Evolutionary conservation across 2,329 filamentous ascomycete species (phyloP).

Genomic region (Hypocrella siamensis): DNA sequence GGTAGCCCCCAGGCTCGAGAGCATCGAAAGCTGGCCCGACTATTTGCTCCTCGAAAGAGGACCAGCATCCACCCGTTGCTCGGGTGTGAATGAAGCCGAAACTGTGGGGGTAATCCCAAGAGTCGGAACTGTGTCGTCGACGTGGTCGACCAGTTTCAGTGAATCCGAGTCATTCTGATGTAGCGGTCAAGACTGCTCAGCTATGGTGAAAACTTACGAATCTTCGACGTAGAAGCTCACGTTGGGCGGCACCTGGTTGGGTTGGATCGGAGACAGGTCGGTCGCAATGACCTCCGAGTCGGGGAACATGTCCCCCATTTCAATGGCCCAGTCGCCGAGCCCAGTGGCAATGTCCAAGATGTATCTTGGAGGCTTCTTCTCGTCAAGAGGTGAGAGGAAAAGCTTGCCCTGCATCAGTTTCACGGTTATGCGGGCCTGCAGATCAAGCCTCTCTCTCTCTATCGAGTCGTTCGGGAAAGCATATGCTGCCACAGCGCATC

Average conservation of each 20-base stretch:
- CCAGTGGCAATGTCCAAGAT: slow-evolving; percentile 30
- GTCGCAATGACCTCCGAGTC: slow-evolving; percentile 42
- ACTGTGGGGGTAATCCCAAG: slow-evolving; percentile 36
- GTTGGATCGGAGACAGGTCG: slow-evolving; percentile 54
- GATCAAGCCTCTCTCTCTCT: slow-evolving; percentile 24
- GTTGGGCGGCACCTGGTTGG: slow-evolving; percentile 50
- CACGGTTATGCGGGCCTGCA: slow-evolving; percentile 22
- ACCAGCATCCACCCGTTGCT: slow-evolving; percentile 32
- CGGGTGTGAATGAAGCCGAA: slow-evolving; percentile 41
- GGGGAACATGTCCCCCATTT: slow-evolving; percentile 49
- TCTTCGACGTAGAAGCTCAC: slow-evolving; percentile 64
- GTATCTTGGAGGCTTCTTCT: slow-evolving; percentile 16
- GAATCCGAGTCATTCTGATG: slow-evolving; percentile 1
- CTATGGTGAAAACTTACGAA: slow-evolving; percentile 13
- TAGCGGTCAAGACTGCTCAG: background rate
- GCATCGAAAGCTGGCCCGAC: slow-evolving; percentile 35
- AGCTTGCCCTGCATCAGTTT: slow-evolving; percentile 22
- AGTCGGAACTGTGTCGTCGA: slow-evolving; percentile 26
- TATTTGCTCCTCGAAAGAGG: slow-evolving; percentile 29
- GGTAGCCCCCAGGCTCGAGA: slow-evolving; percentile 35
- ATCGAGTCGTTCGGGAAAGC: slow-evolving; percentile 27
- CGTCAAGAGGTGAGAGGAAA: slow-evolving; percentile 26
- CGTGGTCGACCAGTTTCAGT: no score
- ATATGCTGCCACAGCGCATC: slow-evolving; percentile 19
- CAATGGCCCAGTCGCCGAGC: slow-evolving; percentile 46